A percentile compares a stretch with the other conserved stretches of the same genome.
phyloP scores from a whole-genome alignment of 768 basidiomycete genomes.

The Lepiota venenata region DNA sequence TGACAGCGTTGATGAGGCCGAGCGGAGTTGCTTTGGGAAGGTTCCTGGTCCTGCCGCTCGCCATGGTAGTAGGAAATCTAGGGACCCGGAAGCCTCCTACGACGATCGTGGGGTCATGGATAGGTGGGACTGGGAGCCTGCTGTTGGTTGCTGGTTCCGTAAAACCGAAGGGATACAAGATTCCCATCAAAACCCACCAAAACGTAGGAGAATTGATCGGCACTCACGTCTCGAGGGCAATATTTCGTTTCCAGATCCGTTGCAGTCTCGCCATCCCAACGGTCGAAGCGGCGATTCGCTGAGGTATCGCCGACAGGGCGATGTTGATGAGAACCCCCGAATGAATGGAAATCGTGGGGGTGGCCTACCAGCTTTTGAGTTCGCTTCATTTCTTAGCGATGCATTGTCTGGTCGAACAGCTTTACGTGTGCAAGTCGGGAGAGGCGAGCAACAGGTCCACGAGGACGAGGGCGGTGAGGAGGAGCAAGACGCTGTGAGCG shows the following conservation, averaged over 20 bases:
- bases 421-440: conserved; percentile 21
- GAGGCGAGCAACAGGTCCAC: background rate
- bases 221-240: background rate
- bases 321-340: background rate
- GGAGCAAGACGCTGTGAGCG: background rate
- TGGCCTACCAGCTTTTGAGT: conserved; percentile 13
- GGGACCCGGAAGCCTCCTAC: background rate
- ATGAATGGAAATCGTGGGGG: background rate
- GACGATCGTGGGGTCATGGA: background rate
- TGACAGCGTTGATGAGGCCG: conserved; percentile 47
- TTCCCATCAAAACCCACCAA: conserved; percentile 11
- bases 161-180: conserved; percentile 22
- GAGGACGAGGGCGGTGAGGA: background rate
- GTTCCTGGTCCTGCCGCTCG: conserved; percentile 6
- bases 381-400: conserved; percentile 36
- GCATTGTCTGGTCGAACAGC: conserved; percentile 33
- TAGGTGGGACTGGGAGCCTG: conserved; percentile 48
- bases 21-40: conserved; percentile 41
- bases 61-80: background rate
- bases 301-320: background rate
- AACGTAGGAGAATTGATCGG: conserved; percentile 10
- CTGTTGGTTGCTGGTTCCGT: conserved; percentile 42
- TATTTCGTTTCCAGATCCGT: background rate
- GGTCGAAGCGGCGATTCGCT: background rate
- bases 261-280: background rate